Conservation (phyloP, 176 grass and related monocot genomes). For the Cenchrus purpureus region DNA sequence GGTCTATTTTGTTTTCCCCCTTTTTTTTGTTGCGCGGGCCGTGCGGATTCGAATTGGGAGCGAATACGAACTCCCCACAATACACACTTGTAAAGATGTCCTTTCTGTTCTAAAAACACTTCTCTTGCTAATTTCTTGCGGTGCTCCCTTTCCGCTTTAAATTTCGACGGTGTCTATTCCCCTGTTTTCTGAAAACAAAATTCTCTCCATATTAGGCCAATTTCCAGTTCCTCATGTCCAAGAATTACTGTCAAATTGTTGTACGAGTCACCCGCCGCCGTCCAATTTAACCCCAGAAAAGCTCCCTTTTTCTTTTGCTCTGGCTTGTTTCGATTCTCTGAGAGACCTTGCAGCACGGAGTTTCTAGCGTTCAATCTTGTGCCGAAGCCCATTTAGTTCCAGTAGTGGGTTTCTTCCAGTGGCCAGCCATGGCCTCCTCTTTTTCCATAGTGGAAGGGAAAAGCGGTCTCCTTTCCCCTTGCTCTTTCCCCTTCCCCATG, state of each 20-base stretch:
- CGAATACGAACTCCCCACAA: not conserved
- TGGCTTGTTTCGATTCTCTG: slow-evolving; percentile 11
- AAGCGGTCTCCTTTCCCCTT: not conserved
- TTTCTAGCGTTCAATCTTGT: not conserved
- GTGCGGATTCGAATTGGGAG: not conserved
- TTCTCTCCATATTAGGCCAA: not conserved
- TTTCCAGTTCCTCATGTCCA: not conserved
- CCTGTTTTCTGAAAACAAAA: not conserved
- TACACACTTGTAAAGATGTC: not conserved
- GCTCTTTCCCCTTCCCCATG: slow-evolving; percentile 33
- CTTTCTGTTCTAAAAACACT: too few species aligned
- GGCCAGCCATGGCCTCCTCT: slow-evolving; percentile 6
- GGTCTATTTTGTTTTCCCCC: not conserved
- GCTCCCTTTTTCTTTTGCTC: not conserved
- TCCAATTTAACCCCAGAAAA: slow-evolving; percentile 12
- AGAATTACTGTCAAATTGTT: not conserved
- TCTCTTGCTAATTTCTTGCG: not conserved
- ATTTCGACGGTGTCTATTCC: not conserved
- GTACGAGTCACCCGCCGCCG: not conserved
- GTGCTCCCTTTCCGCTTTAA: not conserved
- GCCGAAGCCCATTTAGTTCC: slow-evolving; percentile 13
- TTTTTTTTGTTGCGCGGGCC: not conserved
- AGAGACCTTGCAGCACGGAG: not conserved
- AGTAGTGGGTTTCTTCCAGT: slow-evolving; percentile 17
- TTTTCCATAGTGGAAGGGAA: slow-evolving; percentile 48